Evolutionary conservation across 176 grass and related monocot genomes (phyloP).

Genomic region (Zea mays): Zm-B73-REFERENCE-NAM-5.0 NC_050096.1:10935001-10935500

Average conservation of each 20-base stretch:
- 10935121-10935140: neutral
- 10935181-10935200: neutral
- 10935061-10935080: neutral
- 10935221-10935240: no score
- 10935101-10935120: neutral
- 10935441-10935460: neutral
- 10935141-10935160: neutral
- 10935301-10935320: neutral
- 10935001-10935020: neutral
- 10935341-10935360: neutral
- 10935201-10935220: neutral
- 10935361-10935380: neutral
- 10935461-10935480: neutral
- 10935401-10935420: neutral
- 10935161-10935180: neutral
- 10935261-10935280: neutral
- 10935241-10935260: neutral
- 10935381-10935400: neutral
- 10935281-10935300: neutral
- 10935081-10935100: neutral
- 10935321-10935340: neutral
- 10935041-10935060: neutral
- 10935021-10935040: neutral
- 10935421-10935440: neutral
- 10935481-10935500: neutral